phyloP scores from a whole-genome alignment of 768 basidiomycete species.

The Rhodotorula paludigena region DNA sequence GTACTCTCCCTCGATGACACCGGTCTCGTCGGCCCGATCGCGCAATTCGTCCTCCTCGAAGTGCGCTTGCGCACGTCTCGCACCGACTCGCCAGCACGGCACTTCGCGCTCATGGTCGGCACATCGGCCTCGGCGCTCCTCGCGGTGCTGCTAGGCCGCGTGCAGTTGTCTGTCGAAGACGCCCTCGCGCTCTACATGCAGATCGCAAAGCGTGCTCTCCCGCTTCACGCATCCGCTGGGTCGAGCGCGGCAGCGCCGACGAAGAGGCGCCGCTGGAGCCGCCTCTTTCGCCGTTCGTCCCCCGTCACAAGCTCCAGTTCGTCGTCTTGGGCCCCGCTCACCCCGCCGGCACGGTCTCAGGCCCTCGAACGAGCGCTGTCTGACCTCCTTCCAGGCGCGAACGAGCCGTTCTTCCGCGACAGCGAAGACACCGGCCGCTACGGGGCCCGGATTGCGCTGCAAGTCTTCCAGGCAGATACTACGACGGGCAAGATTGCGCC shows the following conservation, averaged over 20 bases:
- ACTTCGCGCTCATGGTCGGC: slow-evolving; percentile 30
- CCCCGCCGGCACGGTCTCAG: no score
- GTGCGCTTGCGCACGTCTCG: neutral
- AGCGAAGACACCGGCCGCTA: no score
- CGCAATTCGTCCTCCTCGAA: no score
- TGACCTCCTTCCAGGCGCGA: neutral
- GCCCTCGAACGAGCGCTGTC: neutral
- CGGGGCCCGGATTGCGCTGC: no score
- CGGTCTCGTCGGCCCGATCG: no score
- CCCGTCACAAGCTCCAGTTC: no score
- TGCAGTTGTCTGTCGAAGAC: neutral
- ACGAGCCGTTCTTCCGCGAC: neutral
- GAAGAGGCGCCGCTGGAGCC: slow-evolving; percentile 3
- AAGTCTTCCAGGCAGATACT: no score
- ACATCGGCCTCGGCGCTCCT: slow-evolving; percentile 16
- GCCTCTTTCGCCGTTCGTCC: slow-evolving; percentile 2
- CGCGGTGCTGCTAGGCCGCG: slow-evolving; percentile 24
- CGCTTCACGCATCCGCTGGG: neutral
- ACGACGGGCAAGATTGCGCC: no score
- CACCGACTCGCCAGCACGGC: neutral
- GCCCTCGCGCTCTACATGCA: slow-evolving; percentile 4
- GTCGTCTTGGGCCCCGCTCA: no score
- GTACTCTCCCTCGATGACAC: no score
- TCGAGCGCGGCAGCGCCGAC: no score
- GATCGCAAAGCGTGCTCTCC: slow-evolving; percentile 10